Conservation (phyloP, 2,329 filamentous ascomycete species). For the Colletotrichum noveboracense region DNA sequence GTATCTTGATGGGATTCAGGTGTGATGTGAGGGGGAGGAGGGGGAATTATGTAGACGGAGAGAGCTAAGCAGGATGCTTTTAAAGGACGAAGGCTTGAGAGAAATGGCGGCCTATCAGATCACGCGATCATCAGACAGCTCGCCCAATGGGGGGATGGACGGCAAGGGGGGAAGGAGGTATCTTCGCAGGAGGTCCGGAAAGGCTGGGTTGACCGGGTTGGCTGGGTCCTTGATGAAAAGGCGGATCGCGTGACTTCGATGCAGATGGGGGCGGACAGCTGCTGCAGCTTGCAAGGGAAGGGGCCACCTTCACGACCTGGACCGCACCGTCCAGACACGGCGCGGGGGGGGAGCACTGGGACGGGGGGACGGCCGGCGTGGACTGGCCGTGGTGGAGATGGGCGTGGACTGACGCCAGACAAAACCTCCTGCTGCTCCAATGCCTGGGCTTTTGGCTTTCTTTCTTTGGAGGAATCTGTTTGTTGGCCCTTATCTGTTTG, state of each 20-base stretch:
- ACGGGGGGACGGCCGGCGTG: slow-evolving; percentile 5
- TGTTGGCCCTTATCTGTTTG: not conserved
- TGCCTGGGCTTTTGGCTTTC: not conserved
- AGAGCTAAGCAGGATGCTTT: slow-evolving; percentile 16
- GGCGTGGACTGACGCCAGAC: slow-evolving; percentile 18
- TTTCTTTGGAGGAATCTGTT: not conserved
- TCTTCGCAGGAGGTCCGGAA: slow-evolving; percentile 5
- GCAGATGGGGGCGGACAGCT: slow-evolving; percentile 13
- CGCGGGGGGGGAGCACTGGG: not conserved
- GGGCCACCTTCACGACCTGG: not conserved
- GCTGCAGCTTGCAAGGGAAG: slow-evolving; percentile 12
- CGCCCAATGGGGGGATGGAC: slow-evolving; percentile 11
- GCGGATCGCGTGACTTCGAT: slow-evolving; percentile 28
- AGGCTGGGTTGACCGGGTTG: not conserved
- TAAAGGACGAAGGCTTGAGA: slow-evolving; percentile 14
- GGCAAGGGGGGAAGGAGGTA: not conserved
- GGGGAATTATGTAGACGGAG: slow-evolving; percentile 9
- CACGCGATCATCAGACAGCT: slow-evolving; percentile 22
- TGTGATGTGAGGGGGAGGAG: not conserved
- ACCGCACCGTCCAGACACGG: not conserved
- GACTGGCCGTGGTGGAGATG: slow-evolving; percentile 3
- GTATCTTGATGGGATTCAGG: not conserved
- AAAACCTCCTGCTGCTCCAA: slow-evolving; percentile 3
- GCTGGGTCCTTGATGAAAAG: not conserved
- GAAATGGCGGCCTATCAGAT: slow-evolving; percentile 22